Evolutionary conservation across 1,284 basidiomycete genomes (phyloP).

Genomic region (Fomitopsis palustris): DNA sequence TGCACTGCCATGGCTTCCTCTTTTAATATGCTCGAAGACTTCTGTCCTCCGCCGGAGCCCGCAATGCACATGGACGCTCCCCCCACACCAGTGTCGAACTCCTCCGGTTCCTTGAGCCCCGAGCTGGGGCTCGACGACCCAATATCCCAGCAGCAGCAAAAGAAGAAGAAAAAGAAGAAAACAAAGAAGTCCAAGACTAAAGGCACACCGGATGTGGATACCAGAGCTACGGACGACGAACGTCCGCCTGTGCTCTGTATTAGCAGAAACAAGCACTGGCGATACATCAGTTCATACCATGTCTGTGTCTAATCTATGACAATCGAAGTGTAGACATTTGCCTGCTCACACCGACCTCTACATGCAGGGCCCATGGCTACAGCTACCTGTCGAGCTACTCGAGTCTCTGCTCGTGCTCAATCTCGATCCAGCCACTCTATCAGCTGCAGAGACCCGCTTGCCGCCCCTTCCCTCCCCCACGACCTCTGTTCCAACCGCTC

Average conservation of each 20-base stretch:
- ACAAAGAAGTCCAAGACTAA: slow-evolving; percentile 61
- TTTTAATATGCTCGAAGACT: neutral
- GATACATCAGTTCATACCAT: slow-evolving; percentile 84
- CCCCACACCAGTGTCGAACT: slow-evolving; percentile 23
- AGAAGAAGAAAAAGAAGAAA: slow-evolving; percentile 80
- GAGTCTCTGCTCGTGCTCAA: slow-evolving; percentile 77
- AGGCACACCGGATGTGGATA: slow-evolving; percentile 25
- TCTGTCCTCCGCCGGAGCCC: neutral
- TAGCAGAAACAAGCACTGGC: slow-evolving; percentile 84
- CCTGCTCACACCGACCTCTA: neutral
- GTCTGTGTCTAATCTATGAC: slow-evolving; percentile 40
- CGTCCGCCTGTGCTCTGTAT: slow-evolving; percentile 68
- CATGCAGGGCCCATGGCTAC: slow-evolving; percentile 76
- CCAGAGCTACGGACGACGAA: slow-evolving; percentile 28
- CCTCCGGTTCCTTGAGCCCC: slow-evolving; percentile 23
- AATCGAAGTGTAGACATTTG: neutral
- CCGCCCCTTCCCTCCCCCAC: slow-evolving; percentile 23
- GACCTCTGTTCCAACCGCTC: slow-evolving; percentile 26
- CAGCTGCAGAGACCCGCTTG: slow-evolving; percentile 42
- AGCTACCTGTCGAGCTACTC: slow-evolving; percentile 78
- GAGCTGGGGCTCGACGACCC: slow-evolving; percentile 5
- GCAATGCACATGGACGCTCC: slow-evolving; percentile 9
- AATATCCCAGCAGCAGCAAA: slow-evolving; percentile 27
- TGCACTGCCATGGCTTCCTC: neutral
- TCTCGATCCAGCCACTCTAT: slow-evolving; percentile 63